Conservation (phyloP, 306 rosid species). For the Astragalus glycyphyllos region DNA sequence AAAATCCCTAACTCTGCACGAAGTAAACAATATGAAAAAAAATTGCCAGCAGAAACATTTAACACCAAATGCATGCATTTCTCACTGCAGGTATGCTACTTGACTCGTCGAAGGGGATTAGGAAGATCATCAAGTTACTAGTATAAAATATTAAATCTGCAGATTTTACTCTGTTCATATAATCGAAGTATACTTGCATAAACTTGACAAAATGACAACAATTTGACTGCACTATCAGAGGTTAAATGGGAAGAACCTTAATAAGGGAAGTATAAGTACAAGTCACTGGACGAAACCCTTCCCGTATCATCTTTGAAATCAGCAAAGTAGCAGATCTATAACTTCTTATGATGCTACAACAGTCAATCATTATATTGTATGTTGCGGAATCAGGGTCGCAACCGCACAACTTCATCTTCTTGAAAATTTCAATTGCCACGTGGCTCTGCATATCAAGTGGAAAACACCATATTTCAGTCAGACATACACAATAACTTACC, state of each 20-base stretch:
- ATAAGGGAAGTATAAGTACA: constrained; percentile 66
- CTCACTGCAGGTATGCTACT: constrained; percentile 3
- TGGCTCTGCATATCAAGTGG: constrained; percentile 61
- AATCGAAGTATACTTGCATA: constrained; percentile 33
- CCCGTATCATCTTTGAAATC: constrained; percentile 74
- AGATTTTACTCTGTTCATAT: constrained; percentile 22
- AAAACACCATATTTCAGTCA: constrained; percentile 45
- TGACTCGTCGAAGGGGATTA: constrained; percentile 6
- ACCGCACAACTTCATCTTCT: constrained; percentile 70
- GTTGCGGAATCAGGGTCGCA: constrained; percentile 59
- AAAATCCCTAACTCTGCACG: constrained; percentile 13
- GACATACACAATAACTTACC: constrained; percentile 28
- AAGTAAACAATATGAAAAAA: constrained; percentile 19
- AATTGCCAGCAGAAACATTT: constrained; percentile 16
- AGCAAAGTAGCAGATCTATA: constrained; percentile 72
- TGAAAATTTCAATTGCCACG: constrained; percentile 68
- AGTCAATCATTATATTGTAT: constrained; percentile 76
- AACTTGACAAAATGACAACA: constrained; percentile 18
- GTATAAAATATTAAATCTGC: constrained; percentile 15
- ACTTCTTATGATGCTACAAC: constrained; percentile 61
- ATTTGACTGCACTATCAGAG: constrained; percentile 17
- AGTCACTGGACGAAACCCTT: constrained; percentile 63
- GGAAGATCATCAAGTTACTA: constrained; percentile 29
- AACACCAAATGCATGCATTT: constrained; percentile 25
- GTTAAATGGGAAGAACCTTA: constrained; percentile 61